Evolutionary conservation across 176 grass and related monocot species (phyloP).

Genomic region (Rhynchospora tenuis): DNA sequence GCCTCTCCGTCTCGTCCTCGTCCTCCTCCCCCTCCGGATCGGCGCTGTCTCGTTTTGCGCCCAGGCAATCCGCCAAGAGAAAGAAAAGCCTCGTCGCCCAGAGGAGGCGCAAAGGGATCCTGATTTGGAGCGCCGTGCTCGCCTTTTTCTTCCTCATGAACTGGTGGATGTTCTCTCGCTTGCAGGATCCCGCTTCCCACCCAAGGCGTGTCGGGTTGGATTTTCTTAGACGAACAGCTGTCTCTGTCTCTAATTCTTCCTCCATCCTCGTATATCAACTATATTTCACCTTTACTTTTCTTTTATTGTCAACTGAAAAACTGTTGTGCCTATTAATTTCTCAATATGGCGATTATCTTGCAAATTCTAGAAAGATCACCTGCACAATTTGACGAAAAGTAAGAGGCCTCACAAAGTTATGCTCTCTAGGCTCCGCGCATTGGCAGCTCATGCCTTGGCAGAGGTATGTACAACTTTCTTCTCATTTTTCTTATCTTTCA

Average conservation of each 20-base stretch:
- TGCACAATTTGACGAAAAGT: conserved; percentile 16
- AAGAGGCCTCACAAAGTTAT: conserved; percentile 49
- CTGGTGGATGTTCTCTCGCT: conserved; percentile 99
- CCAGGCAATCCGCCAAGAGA: conserved; percentile 16
- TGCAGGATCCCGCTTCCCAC: conserved; percentile 59
- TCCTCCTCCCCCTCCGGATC: background rate
- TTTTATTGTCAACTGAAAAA: background rate
- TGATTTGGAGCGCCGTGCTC: conserved; percentile 58
- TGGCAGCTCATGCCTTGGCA: conserved; percentile 86
- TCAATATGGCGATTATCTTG: background rate
- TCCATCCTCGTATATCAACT: conserved; percentile 11
- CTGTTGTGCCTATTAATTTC: background rate
- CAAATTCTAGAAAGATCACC: background rate
- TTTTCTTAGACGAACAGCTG: conserved; percentile 8
- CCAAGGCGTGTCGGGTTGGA: conserved; percentile 12
- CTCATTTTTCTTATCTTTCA: background rate
- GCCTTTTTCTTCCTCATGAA: conserved; percentile 98
- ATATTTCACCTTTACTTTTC: background rate
- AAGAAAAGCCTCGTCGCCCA: conserved; percentile 29
- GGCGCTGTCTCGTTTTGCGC: conserved; percentile 18
- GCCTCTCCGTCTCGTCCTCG: conserved; percentile 16
- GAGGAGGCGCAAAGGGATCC: conserved; percentile 46
- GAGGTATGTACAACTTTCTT: conserved; percentile 43
- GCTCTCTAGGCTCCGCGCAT: conserved; percentile 58
- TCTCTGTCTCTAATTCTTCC: conserved; percentile 2